These are phyloP conservation scores for Apiospora arundinis DNA, from an alignment of 2,329 filamentous ascomycete genomes.

Conservation along the genomic window DNA sequence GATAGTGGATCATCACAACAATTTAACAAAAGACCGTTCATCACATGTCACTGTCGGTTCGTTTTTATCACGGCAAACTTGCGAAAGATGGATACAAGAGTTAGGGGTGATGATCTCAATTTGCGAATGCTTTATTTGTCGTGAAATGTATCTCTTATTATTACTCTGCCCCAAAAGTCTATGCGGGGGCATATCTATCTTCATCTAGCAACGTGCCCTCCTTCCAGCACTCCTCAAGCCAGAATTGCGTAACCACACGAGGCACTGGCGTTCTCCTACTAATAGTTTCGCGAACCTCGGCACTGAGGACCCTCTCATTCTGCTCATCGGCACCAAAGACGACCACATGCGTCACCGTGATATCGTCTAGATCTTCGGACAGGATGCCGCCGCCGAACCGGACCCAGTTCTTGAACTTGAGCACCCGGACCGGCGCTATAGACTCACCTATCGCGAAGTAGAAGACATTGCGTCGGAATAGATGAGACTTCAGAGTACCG, in stretches of 20 bases:
- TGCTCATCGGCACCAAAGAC: conserved; percentile 56
- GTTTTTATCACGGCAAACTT: no score
- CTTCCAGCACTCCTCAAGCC: conserved; percentile 82
- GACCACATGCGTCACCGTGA: conserved; percentile 74
- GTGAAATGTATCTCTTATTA: not conserved
- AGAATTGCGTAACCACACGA: conserved; percentile 70
- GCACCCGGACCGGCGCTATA: conserved; percentile 41
- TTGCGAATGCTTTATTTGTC: not conserved
- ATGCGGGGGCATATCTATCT: conserved; percentile 57
- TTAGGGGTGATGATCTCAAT: not conserved
- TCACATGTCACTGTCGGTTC: no score
- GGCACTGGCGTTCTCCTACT: conserved; percentile 62
- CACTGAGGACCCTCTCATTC: conserved; percentile 46
- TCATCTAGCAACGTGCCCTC: conserved; percentile 83
- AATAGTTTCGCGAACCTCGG: conserved; percentile 52
- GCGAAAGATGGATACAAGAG: no score
- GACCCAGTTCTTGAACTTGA: conserved; percentile 63
- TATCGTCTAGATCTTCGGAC: conserved; percentile 55
- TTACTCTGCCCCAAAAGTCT: not conserved
- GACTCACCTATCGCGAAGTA: conserved; percentile 44
- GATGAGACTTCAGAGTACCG: conserved; percentile 54
- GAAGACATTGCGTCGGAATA: conserved; percentile 58
- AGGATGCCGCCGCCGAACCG: conserved; percentile 73
- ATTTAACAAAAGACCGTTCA: not conserved
- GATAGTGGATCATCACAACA: not conserved